Base-by-base conservation (phyloP, 2,329 filamentous ascomycete genomes). In the Aspergillus pseudoglaucus region DNA sequence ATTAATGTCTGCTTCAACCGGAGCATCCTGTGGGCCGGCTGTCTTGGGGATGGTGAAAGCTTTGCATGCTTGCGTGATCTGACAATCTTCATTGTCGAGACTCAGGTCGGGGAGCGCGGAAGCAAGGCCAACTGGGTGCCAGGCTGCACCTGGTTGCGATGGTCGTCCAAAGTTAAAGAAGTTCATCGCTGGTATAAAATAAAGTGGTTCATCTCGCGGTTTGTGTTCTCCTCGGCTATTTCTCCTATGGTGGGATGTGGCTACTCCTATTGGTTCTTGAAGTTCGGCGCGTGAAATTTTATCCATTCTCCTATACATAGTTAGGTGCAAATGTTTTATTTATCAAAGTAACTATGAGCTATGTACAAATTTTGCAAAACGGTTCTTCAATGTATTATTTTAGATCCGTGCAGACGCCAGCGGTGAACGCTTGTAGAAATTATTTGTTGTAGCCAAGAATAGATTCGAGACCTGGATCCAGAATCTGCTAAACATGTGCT, bases 101-200 rank as follows among this genome's bases (percentile, higher is more conserved):
- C 67, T 68, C 37, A 82, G 68, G 48, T 83, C 73, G 0, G 80
- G 78, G 43, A 82, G 80, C 0, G 75, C 72, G 0, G 80, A 82
- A 2, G 68, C 62, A 5, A 70, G 69, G n/a, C 81, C 81, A 37
- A 75, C 76, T n/a, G 60, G 72, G 30, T 78, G 74, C 81, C 81
- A 84, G 44, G 65, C 59, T 27, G 60, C 56, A 20, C 59, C 62
- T 40, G 55, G 47, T 18, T 59, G 53, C 2, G 59, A 56, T 17
- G 42, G 45, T 27, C 33, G 47, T 41, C 38, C 25, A 32, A 63
- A 63, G 6, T 53, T 30, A 32, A 63, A 63, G 5, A 55, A 52
- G 38, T 59, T 56, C 59, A 62, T 62, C 10, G 42, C 32, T 32
- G 17, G 37, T 47, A 10, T 37, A 17, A 37, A 37, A 18, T 15